Conservation (phyloP, 176 grass and related monocot genomes). For the Cocos nucifera region DNA sequence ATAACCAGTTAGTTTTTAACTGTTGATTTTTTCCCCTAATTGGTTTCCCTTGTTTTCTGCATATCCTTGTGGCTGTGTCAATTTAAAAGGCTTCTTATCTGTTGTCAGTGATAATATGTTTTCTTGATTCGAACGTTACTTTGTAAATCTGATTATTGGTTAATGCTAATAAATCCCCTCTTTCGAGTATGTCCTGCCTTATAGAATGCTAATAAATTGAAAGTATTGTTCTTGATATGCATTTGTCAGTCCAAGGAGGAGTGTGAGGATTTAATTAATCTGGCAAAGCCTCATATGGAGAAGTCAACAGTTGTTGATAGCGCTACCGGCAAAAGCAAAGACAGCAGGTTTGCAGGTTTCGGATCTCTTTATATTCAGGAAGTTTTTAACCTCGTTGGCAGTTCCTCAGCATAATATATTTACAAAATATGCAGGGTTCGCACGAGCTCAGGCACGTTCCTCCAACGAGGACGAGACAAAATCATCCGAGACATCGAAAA, state of each 20-base stretch:
- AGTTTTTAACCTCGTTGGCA: background rate
- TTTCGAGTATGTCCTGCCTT: background rate
- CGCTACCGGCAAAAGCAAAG: slow-evolving; percentile 76
- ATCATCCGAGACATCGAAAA: slow-evolving; percentile 70
- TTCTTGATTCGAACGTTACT: too few relatives aligned
- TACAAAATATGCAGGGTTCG: slow-evolving; percentile 43
- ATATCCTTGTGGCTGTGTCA: too few relatives aligned
- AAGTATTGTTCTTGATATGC: background rate
- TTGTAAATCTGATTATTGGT: too few relatives aligned
- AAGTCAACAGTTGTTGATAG: slow-evolving; percentile 92
- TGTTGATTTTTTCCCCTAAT: too few relatives aligned
- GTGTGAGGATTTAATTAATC: slow-evolving; percentile 71
- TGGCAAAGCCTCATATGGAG: slow-evolving; percentile 74
- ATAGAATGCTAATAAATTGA: background rate
- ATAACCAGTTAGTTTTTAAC: too few relatives aligned
- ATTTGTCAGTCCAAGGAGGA: slow-evolving; percentile 79
- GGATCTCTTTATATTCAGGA: background rate
- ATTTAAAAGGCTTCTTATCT: too few relatives aligned
- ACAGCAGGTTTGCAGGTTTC: slow-evolving; percentile 50
- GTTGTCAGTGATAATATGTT: too few relatives aligned
- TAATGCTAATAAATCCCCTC: background rate
- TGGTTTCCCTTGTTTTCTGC: too few relatives aligned
- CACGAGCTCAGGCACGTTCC: slow-evolving; percentile 89
- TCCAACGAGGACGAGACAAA: slow-evolving; percentile 75
- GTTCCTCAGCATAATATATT: background rate